These are phyloP conservation scores for Pestalotiopsis sp. DNA, from an alignment of 2,329 filamentous ascomycete species.

Conservation along the genomic window DNA sequence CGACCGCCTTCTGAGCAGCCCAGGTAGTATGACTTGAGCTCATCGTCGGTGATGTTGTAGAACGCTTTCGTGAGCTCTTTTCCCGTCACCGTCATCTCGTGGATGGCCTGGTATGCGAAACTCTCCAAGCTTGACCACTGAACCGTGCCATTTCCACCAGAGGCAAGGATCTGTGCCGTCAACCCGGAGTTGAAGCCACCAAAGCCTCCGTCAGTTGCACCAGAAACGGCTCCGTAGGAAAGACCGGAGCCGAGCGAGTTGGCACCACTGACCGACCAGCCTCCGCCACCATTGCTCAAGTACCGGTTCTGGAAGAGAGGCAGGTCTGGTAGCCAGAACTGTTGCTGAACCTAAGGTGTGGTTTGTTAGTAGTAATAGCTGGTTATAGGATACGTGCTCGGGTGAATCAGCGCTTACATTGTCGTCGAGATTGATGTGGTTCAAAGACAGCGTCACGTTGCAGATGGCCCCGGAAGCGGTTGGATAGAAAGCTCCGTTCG, in stretches of 20 bases:
- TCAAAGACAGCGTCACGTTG: too few relatives aligned
- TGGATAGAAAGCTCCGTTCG: too few relatives aligned
- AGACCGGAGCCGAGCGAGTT: not conserved
- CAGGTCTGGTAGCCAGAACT: too few relatives aligned
- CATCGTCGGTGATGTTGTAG: conserved; percentile 27
- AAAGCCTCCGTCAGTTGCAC: conserved; percentile 1
- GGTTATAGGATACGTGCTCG: too few relatives aligned
- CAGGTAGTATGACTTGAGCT: conserved; percentile 1
- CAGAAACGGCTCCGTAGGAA: not conserved
- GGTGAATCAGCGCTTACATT: too few relatives aligned
- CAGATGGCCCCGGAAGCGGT: too few relatives aligned
- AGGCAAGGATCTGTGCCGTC: not conserved
- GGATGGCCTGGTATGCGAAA: conserved; percentile 13
- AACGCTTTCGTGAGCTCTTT: conserved; percentile 27
- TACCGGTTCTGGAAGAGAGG: too few relatives aligned
- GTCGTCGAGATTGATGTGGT: too few relatives aligned
- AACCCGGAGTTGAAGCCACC: conserved; percentile 4
- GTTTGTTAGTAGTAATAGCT: too few relatives aligned
- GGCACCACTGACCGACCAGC: too few relatives aligned
- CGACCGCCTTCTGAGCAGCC: conserved; percentile 9
- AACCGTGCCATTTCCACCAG: not conserved
- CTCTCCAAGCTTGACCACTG: conserved; percentile 37
- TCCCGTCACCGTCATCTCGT: not conserved
- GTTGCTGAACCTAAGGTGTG: too few relatives aligned
- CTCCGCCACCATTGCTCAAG: too few relatives aligned